Conservation (phyloP, 129 eudicot genomes). For the Smallanthus sonchifolius region DNA sequence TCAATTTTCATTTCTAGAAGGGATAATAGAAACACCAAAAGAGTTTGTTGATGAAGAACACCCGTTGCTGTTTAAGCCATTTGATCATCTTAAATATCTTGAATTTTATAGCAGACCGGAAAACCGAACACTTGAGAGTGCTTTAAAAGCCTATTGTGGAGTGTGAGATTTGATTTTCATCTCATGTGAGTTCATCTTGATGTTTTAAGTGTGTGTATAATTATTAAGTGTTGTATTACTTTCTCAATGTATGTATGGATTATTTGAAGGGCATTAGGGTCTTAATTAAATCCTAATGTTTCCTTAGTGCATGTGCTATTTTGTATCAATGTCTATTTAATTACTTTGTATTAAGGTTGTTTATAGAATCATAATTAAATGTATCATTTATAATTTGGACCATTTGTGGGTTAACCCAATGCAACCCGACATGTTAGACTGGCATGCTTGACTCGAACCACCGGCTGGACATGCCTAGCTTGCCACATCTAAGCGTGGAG, state of each 20-base stretch:
- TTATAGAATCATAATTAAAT: not conserved
- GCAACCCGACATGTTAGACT: no score
- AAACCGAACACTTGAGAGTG: slow-evolving; percentile 50
- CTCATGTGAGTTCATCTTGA: not conserved
- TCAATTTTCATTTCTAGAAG: slow-evolving; percentile 62
- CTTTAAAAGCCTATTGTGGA: slow-evolving; percentile 53
- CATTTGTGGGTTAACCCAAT: not conserved
- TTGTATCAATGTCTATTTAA: not conserved
- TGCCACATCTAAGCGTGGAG: not conserved
- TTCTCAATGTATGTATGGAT: slow-evolving; percentile 4
- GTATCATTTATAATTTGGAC: not conserved
- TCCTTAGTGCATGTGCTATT: not conserved
- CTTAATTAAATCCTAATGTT: not conserved
- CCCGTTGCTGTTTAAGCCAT: slow-evolving; percentile 61
- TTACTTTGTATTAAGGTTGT: not conserved
- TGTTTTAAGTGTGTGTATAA: not conserved
- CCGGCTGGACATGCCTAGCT: not conserved
- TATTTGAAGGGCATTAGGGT: slow-evolving; percentile 11
- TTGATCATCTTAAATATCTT: slow-evolving; percentile 61
- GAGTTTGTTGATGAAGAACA: slow-evolving; percentile 71
- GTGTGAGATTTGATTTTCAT: slow-evolving; percentile 29
- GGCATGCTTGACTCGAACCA: not conserved
- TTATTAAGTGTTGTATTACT: not conserved
- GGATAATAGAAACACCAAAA: slow-evolving; percentile 55
- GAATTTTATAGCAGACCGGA: slow-evolving; percentile 51